Evolutionary conservation across 441 rosid genomes (phyloP).

Genomic region (Dalechampia spathulata): DNA sequence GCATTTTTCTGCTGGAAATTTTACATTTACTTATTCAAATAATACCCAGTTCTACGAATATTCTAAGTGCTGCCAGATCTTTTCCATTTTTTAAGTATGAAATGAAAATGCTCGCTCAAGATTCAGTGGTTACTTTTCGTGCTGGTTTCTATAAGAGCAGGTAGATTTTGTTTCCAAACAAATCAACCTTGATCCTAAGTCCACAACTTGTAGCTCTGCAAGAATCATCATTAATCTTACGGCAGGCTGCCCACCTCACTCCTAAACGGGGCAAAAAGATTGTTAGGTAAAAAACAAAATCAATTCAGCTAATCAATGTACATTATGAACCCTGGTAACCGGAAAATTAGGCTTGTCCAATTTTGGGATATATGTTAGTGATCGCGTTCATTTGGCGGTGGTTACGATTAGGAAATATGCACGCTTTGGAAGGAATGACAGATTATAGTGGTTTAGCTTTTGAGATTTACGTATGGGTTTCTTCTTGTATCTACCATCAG

Average conservation of each 20-base stretch:
- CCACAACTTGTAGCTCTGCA: too few relatives aligned
- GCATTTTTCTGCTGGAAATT: background rate
- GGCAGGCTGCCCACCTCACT: too few relatives aligned
- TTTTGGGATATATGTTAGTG: too few relatives aligned
- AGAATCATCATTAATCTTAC: too few relatives aligned
- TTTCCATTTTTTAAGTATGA: background rate
- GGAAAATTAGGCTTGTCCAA: background rate
- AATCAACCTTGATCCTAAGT: too few relatives aligned
- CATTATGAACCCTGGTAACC: background rate
- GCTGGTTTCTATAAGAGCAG: too few relatives aligned
- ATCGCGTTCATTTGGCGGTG: background rate
- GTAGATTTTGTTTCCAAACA: too few relatives aligned
- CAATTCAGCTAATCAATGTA: background rate
- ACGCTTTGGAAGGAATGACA: background rate
- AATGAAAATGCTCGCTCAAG: background rate
- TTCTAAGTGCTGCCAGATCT: background rate
- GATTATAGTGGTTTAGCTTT: background rate
- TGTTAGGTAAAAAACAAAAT: background rate
- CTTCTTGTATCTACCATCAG: slow-evolving; percentile 23
- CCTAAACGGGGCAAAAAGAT: too few relatives aligned
- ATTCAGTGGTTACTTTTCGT: too few relatives aligned
- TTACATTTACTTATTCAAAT: background rate
- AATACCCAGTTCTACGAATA: background rate
- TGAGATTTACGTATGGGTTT: background rate
- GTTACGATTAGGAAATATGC: background rate